Evolutionary conservation across 1,284 basidiomycete genomes (phyloP).

Genomic region (Somion occarium): DNA sequence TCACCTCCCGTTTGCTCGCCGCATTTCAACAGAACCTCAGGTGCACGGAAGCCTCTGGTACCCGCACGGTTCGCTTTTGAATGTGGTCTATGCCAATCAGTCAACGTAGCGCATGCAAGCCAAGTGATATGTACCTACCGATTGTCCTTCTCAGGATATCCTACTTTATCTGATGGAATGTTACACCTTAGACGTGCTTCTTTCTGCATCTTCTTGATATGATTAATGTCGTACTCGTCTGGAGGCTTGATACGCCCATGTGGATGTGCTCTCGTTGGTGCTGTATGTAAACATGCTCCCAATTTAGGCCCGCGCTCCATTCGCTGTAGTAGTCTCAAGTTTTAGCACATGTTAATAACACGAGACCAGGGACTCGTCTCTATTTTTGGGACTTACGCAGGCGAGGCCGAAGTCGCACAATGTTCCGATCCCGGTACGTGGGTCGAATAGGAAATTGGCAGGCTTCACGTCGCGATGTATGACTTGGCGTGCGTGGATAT

Average conservation of each 20-base stretch:
- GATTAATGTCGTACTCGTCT: slow-evolving; percentile 37
- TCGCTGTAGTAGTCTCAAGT: slow-evolving; percentile 35
- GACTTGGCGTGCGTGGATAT: slow-evolving; percentile 85
- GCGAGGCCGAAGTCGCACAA: slow-evolving; percentile 96
- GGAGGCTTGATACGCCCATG: slow-evolving; percentile 55
- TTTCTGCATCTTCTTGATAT: slow-evolving; percentile 47
- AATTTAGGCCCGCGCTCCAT: slow-evolving; percentile 47
- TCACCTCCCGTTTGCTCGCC: slow-evolving; percentile 88
- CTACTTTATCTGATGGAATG: slow-evolving; percentile 61
- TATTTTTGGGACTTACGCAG: slow-evolving; percentile 60
- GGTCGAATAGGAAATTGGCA: slow-evolving; percentile 96
- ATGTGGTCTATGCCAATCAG: slow-evolving; percentile 48
- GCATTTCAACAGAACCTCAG: slow-evolving; percentile 96
- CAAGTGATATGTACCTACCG: slow-evolving; percentile 33
- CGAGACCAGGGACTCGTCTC: not conserved
- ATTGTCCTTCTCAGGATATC: slow-evolving; percentile 67
- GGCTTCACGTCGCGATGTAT: slow-evolving; percentile 99
- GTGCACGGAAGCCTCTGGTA: slow-evolving; percentile 94
- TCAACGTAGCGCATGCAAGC: not conserved
- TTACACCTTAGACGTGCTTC: slow-evolving; percentile 59
- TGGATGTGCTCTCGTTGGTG: slow-evolving; percentile 52
- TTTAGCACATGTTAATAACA: not conserved
- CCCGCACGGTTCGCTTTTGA: slow-evolving; percentile 97
- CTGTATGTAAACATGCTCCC: slow-evolving; percentile 71
- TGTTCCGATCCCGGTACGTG: slow-evolving; percentile 78